These are phyloP conservation scores for Arthrinium phaeospermum DNA, from an alignment of 2,329 filamentous ascomycete species.

Conservation along the genomic window DNA sequence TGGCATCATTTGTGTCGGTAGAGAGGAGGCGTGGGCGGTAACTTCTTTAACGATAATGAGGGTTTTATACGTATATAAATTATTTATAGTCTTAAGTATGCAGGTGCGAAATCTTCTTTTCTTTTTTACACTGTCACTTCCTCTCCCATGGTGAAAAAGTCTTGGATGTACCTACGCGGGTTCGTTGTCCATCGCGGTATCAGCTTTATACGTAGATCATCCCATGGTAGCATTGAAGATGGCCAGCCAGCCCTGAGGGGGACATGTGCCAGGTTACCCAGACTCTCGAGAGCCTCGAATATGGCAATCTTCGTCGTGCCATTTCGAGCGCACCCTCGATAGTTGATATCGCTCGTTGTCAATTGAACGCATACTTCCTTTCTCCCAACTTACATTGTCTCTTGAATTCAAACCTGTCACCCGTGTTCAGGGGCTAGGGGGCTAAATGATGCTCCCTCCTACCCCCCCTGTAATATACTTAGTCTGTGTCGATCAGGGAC, in stretches of 20 bases:
- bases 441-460: neutral
- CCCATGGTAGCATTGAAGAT: too few species aligned
- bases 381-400: neutral
- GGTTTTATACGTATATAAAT: slow-evolving; percentile 15
- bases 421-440: neutral
- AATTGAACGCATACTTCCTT: neutral
- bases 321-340: too few species aligned
- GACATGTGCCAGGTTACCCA: too few species aligned
- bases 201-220: neutral
- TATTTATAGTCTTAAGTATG: slow-evolving; percentile 16
- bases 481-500: neutral
- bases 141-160: neutral
- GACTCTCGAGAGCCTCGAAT: too few species aligned
- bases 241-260: too few species aligned
- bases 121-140: neutral
- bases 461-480: neutral
- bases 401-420: neutral
- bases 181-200: neutral
- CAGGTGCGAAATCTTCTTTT: slow-evolving; percentile 13
- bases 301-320: too few species aligned
- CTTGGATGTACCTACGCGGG: neutral
- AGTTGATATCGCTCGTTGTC: too few species aligned
- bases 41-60: slow-evolving; percentile 16
- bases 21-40: slow-evolving; percentile 1
- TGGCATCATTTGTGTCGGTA: neutral